These are phyloP conservation scores for Kappamyces sp. DNA, from an alignment of 192 early-diverging fungal genomes.

Conservation along the genomic window DNA sequence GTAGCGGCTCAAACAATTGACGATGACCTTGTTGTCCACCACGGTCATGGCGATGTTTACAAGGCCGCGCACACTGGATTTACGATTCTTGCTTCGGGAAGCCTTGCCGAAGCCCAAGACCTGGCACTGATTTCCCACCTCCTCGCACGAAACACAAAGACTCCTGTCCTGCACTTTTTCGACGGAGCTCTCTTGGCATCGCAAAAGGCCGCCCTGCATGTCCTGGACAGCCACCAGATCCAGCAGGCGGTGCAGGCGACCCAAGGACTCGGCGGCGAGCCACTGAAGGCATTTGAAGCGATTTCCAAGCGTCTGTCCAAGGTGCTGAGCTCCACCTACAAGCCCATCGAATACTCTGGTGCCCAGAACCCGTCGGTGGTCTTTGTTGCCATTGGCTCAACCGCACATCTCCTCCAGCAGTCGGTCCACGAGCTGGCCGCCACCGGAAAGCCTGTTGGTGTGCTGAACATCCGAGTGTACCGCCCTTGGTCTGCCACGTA, in stretches of 20 bases:
- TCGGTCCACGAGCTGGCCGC: conserved; percentile 42
- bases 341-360: conserved; percentile 80
- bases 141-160: conserved; percentile 48
- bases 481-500: conserved; percentile 79
- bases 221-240: conserved; percentile 38
- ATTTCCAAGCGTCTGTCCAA: conserved; percentile 41
- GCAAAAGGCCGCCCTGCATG: conserved; percentile 44
- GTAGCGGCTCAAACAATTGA: conserved; percentile 66
- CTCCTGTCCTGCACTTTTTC: conserved; percentile 78
- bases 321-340: conserved; percentile 56
- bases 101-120: conserved; percentile 86
- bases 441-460: conserved; percentile 49
- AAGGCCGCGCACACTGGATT: conserved; percentile 75
- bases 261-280: conserved; percentile 2
- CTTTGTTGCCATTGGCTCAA: conserved; percentile 70
- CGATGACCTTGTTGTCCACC: conserved; percentile 43
- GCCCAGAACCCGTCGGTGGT: conserved; percentile 64
- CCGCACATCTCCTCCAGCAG: conserved; percentile 41
- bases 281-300: conserved; percentile 37
- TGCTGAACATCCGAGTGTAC: conserved; percentile 71
- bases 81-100: conserved; percentile 64
- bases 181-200: conserved; percentile 60
- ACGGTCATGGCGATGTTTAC: conserved; percentile 67
- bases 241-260: conserved; percentile 15
- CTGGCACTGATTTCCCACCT: conserved; percentile 79